Conservation (phyloP, 164 flowering plant species). For the Tetracentron sinense region DNA sequence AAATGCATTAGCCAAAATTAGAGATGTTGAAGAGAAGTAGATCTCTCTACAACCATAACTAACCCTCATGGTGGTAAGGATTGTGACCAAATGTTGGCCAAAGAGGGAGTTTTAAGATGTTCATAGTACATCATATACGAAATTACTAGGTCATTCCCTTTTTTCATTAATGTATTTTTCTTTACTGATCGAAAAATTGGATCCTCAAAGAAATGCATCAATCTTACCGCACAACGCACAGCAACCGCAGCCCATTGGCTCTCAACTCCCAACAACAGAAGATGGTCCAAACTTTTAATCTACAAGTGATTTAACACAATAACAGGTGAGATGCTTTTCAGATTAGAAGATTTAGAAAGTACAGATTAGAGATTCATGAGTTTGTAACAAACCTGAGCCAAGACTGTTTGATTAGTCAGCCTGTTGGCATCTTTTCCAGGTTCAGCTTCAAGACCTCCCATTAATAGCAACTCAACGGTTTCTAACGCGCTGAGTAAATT, state of each 20-base stretch:
- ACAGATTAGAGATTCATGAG: not conserved
- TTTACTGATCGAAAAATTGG: too few relatives aligned
- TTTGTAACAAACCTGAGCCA: constrained; percentile 73
- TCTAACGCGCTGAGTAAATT: constrained; percentile 85
- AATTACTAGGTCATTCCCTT: not conserved
- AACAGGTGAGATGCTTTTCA: constrained; percentile 7
- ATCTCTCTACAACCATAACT: too few relatives aligned
- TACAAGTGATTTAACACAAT: constrained; percentile 28
- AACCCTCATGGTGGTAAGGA: too few relatives aligned
- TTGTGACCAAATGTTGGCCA: too few relatives aligned
- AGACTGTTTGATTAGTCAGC: constrained; percentile 62
- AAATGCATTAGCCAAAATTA: too few relatives aligned
- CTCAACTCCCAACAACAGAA: constrained; percentile 88
- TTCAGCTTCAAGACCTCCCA: constrained; percentile 56
- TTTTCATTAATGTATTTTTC: not conserved
- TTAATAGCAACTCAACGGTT: constrained; percentile 62
- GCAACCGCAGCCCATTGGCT: constrained; percentile 96
- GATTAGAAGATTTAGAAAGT: not conserved
- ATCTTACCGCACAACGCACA: constrained; percentile 80
- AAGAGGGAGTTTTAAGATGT: too few relatives aligned
- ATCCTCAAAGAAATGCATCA: not conserved
- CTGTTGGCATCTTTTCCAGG: constrained; percentile 61
- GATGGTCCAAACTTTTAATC: constrained; percentile 77
- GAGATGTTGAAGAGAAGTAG: too few relatives aligned
- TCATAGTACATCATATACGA: not conserved